Base-by-base conservation (phyloP, 1,284 basidiomycete species). In the Lentinus polychrous region DNA sequence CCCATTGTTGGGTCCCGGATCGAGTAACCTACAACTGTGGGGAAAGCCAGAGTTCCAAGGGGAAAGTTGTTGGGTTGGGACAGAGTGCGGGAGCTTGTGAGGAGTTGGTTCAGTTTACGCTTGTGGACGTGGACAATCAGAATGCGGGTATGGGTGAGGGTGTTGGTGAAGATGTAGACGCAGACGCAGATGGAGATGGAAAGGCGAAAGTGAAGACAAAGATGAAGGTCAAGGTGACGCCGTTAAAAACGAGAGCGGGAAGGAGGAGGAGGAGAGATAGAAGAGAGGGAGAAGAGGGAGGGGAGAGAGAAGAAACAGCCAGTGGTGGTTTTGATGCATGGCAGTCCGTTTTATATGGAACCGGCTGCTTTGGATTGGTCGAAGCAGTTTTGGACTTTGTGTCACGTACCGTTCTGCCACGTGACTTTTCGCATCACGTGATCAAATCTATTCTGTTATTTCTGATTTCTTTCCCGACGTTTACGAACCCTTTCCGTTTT, bases 301-400 rank as follows among this genome's bases (percentile, higher is more conserved):
- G 61, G n/a, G 63, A 73, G 0, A 71, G 69, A 1, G 12, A 79
- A 83, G 58, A 72, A 71, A 15, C 85, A 86, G 0, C 86, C 86
- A 0, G 79, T 78, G 52, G 68, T 87, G 12, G 66, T 86, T 6
- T 62, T 69, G 35, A 72, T 75, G 1, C 85, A 89, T 54, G 85
- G 85, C 2, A 85, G 86, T 0, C 86, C 86, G 0, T 86, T 83
- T 0, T 57, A 55, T 1, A 40, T 57, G 70, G 3, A 64, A 70
- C 0, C 36, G 53, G 1, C 75, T 79, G 46, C 73, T 70, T 60
- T 89, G 27, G 63, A 66, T n/a, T 74, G 75, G 68, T 64, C 60
- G 37, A 71, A 67, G 43, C 80, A 82, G 52, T 88, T 74, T 58
- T 89, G 76, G 54, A 86, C 83, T n/a, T 27, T 27, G 4, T 27